phyloP scores from a whole-genome alignment of 192 early-diverging fungal genomes.

The Backusella circina region DNA sequence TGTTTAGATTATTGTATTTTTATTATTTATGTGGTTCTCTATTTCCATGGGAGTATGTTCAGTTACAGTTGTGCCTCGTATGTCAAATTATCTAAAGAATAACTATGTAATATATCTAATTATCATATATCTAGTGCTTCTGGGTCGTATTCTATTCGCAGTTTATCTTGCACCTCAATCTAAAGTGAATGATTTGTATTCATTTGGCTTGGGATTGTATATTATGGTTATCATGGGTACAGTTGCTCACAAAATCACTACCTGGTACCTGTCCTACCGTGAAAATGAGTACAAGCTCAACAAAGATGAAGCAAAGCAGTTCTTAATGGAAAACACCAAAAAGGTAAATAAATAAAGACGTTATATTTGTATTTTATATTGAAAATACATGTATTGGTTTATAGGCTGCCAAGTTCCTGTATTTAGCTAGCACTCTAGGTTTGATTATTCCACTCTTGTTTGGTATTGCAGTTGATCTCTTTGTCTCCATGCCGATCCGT shows the following conservation, averaged over 20 bases:
- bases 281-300: constrained; percentile 10
- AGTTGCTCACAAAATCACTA: constrained; percentile 30
- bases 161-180: constrained; percentile 43
- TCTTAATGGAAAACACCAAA: constrained; percentile 11
- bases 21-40: constrained; percentile 53
- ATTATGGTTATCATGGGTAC: constrained; percentile 31
- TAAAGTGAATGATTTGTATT: constrained; percentile 75
- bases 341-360: constrained; percentile 7
- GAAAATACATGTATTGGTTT: neutral
- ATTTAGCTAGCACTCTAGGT: constrained; percentile 52
- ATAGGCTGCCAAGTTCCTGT: constrained; percentile 39
- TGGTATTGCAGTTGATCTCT: constrained; percentile 71
- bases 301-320: constrained; percentile 3
- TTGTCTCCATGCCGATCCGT: constrained; percentile 61
- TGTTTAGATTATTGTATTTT: constrained; percentile 40
- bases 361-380: neutral
- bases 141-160: constrained; percentile 52
- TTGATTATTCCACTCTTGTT: constrained; percentile 65
- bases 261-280: constrained; percentile 4
- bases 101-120: neutral
- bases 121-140: constrained; percentile 44
- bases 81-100: constrained; percentile 16
- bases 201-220: constrained; percentile 69
- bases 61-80: constrained; percentile 43
- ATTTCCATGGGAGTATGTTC: constrained; percentile 47